Conservation (phyloP, 768 basidiomycete genomes). For the Kwoniella europaea region DNA sequence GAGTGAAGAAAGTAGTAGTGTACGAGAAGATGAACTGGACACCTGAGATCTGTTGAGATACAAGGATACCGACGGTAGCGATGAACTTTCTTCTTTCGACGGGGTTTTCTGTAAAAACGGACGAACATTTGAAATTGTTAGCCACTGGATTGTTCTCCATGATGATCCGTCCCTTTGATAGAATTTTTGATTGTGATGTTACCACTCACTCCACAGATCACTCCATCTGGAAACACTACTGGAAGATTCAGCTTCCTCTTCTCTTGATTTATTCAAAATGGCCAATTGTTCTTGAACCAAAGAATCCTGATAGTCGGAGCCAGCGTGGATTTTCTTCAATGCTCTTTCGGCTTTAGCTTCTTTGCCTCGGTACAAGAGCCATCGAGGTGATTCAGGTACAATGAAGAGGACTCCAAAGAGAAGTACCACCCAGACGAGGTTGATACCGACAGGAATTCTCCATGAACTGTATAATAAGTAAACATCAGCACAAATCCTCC, state of each 20-base stretch:
- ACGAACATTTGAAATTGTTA: too few species aligned
- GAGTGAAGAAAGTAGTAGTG: slow-evolving; percentile 46
- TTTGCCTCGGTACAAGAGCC: slow-evolving; percentile 52
- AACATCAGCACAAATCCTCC: neutral
- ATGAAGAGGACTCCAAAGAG: slow-evolving; percentile 45
- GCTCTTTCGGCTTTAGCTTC: slow-evolving; percentile 52
- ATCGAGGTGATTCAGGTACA: slow-evolving; percentile 55
- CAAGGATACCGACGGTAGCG: slow-evolving; percentile 56
- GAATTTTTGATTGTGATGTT: neutral
- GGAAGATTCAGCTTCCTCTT: slow-evolving; percentile 44
- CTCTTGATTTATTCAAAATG: slow-evolving; percentile 48
- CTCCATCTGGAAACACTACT: slow-evolving; percentile 46
- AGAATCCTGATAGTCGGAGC: slow-evolving; percentile 40
- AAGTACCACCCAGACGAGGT: slow-evolving; percentile 51
- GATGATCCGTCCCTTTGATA: too few species aligned
- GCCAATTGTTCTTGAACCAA: slow-evolving; percentile 49
- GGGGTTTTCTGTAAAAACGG: slow-evolving; percentile 20
- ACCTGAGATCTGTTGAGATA: slow-evolving; percentile 56
- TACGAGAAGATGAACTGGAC: slow-evolving; percentile 55
- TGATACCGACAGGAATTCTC: slow-evolving; percentile 54
- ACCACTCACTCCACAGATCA: slow-evolving; percentile 43
- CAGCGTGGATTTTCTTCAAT: slow-evolving; percentile 48
- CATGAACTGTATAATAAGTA: slow-evolving; percentile 30
- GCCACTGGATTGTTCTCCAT: too few species aligned
- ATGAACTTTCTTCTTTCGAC: slow-evolving; percentile 54